Conservation (phyloP, 1,284 basidiomycete species). For the Farysia itapuensis region DNA sequence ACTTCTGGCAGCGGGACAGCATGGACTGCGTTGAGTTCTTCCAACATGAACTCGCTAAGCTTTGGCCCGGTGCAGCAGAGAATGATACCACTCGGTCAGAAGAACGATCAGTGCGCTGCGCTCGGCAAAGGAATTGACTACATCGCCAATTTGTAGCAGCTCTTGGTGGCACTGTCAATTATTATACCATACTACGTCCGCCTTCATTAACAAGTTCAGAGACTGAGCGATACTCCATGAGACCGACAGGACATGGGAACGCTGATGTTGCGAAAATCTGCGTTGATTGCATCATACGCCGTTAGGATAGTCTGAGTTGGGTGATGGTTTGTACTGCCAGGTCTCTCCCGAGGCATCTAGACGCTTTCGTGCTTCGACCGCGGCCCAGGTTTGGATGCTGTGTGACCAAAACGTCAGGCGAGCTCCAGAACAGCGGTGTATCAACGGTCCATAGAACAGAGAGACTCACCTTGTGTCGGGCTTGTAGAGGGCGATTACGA, state of each 20-base stretch:
- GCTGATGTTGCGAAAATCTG: too few species aligned
- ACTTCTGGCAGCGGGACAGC: slow-evolving; percentile 1
- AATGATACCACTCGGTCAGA: slow-evolving; percentile 18
- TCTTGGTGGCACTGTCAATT: too few species aligned
- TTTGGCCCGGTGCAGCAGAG: slow-evolving; percentile 26
- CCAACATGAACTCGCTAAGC: slow-evolving; percentile 8
- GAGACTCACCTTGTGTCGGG: slow-evolving; percentile 83
- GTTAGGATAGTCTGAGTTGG: slow-evolving; percentile 52
- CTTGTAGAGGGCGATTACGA: slow-evolving; percentile 84
- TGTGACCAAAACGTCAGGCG: too few species aligned
- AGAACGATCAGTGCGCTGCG: slow-evolving; percentile 27
- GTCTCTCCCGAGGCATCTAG: slow-evolving; percentile 49
- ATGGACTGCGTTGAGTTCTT: slow-evolving; percentile 14
- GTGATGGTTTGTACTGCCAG: slow-evolving; percentile 58
- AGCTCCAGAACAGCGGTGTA: too few species aligned
- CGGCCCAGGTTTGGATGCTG: slow-evolving; percentile 56
- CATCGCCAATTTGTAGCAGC: slow-evolving; percentile 17
- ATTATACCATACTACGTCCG: too few species aligned
- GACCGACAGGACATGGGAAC: too few species aligned
- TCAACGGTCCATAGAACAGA: not conserved
- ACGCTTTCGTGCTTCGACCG: slow-evolving; percentile 55
- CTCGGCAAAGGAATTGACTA: slow-evolving; percentile 22
- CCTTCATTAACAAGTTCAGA: too few species aligned
- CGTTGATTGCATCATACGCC: too few species aligned
- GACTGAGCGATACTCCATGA: too few species aligned